Base-by-base conservation (phyloP, 2,329 filamentous ascomycete species). In the Colletotrichum tanaceti region DNA sequence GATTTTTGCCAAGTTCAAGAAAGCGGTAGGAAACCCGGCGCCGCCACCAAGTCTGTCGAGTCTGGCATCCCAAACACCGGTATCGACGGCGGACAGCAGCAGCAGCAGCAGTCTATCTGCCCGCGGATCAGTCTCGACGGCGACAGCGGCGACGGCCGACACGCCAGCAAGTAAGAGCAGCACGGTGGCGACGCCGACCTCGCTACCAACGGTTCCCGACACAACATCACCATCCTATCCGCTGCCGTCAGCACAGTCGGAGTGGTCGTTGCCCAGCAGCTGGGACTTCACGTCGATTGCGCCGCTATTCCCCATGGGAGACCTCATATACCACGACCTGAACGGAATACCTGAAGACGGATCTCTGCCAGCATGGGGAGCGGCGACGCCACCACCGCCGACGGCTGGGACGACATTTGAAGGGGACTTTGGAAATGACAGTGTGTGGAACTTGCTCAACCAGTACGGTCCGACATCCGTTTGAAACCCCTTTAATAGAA, bases 251-350 rank as follows among this genome's bases (percentile, higher is more conserved):
- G 46, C 67, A 35, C 52, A 61, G 43, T 70, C 67, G 22, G 67
- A 70, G 22, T 84, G 82, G 80, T 75, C 76, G 18, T 72, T 83
- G 49, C 83, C 84, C 2, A 77, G 78, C 7, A 77, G 80, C 63
- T 85, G 86, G 68, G 82, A 85, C 72, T 83, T 88, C 72, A 77
- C 82, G 24, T 77, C 79, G 13, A 81, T 90, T 66, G 82, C 85
- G 71, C 85, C 86, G 18, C 81, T 89, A 67, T 88, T 87, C 63
- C 84, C 87, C 0, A 87, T 85, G 66, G 83, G 84, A 22, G 87
- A 89, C 71, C 77, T 90, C 5, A 77, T 87, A 0, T 89, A 85
- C 73, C 87, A 89, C 71, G 83, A 89, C 41, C 77, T 89, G 4
- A 82, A 80, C 14, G 84, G 81, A n/a, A 77, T 82, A 13, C 75